Evolutionary conservation across 1,284 basidiomycete genomes (phyloP), one percentile per base, ranked within the genome.

Genomic region (Papiliotrema nemorosa): DNA sequence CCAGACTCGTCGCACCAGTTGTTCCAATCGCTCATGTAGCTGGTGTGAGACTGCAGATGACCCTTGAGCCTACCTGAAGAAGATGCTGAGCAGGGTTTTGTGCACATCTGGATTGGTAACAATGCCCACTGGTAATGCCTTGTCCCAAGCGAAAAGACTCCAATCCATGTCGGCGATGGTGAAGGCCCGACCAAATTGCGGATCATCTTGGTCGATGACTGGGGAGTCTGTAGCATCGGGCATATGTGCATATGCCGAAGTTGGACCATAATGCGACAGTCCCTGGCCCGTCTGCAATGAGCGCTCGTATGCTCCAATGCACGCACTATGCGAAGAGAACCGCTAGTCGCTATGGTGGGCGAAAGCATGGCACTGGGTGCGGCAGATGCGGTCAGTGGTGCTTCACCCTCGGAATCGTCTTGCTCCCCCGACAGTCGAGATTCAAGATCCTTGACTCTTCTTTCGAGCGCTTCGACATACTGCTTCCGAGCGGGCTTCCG

Each of bases 381-480:
- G 22, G 31, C 5, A 18, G 18, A 29, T 26, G 35, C 37, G 13
- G 18, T 29, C 9, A 22, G 31, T 6, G 37, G 5, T 1, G 25
- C 49, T 4, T 55, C 52, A 4, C 53, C 46, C 12, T 56, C 53
- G 13, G 54, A 55, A 16, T 49, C 25, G 35, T 18, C 44, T 14
- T 29, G 33, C 22, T 41, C 46, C 36, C 25, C 22, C 35, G 21
- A 44, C 14, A 34, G 36, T 27, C 25, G 44, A 44, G n/a, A n/a
- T n/a, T n/a, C n/a, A n/a, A n/a, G n/a, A n/a, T n/a, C n/a, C n/a
- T n/a, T n/a, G 2, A 69, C 54, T 5, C 64, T 50, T 2, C 52
- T 47, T 6, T 62, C 57, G 2, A 69, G 52, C 9, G 56, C 59
- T 20, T 62, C 55, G 18, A 63, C 64, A 24, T 64, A 59, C 44